Evolutionary conservation across 2,329 filamentous ascomycete genomes (phyloP), one percentile per base, ranked within the genome.

Genomic region (Venturiaceae sp.): DNA sequence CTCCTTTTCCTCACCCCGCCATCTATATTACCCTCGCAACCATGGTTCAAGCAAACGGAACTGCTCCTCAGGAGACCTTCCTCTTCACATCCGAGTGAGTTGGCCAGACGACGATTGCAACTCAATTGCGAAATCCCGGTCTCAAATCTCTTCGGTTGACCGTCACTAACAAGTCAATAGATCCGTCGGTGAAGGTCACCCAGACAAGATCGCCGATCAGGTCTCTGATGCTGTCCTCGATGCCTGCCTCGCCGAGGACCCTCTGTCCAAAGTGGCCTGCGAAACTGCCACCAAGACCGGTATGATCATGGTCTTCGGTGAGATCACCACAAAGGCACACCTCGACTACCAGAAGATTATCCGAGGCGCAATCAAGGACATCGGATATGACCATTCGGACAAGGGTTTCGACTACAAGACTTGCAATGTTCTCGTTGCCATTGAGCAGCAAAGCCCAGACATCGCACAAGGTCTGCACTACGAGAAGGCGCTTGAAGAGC

Each of bases 341-440:
- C 81, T 97, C 68, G 94, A 99, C 83, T 99, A 96, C 87, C 94
- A 99, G 78, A 95, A 92, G 82, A 83, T 96, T 70, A 90, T 99
- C 76, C 92, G 94, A 76, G 78, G 86, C 64, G 85, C 92, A 74
- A 91, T 99, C 84, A 92, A 96, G 85, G 92, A 95, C 74, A 99
- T 99, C 72, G 94, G 94, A 70, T 99, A 97, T 79, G 94, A 99
- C 79, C 84, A 88, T 77, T 97, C 94, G 59, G 82, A 83, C 70
- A 99, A 99, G 86, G 94, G 94, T 64, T 99, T 99, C 79, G 94
- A 99, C 82, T 96, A 96, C 90, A 97, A 97, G 87, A 99, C 94
- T 67, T 92, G 88, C 82, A 97, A 96, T 82, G 84, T 99, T 72
- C 86, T 97, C 68, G 92, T 97, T 69, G 94, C 92, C 78, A 96